Base-by-base conservation (phyloP, 2,329 filamentous ascomycete species). In the Verticillium longisporum region DNA sequence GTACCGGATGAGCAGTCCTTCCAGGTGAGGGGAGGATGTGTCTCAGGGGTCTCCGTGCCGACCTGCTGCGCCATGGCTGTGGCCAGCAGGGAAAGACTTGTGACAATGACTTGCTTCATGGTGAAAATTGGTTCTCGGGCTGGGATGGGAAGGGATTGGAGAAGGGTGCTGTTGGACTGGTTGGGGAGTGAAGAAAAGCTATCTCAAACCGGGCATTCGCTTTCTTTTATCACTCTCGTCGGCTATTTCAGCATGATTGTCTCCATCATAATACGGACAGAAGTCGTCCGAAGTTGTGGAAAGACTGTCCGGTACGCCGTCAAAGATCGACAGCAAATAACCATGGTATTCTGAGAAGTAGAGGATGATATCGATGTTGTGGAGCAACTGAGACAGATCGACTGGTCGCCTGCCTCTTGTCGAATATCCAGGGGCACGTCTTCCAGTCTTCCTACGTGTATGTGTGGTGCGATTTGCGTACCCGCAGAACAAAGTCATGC, bases 11-110 rank as follows among this genome's bases (percentile, higher is more conserved):
- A 74, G 68, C 80, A 83, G 63, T 73, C 71, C 65, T 78, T 69
- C 74, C 77, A 79, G 60, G 71, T 75, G 67, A 83, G 69, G 38
- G 73, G 65, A 41, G 80, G 80, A 63, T 82, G 80, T 32, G 67
- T 69, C 63, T 80, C 78, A 4, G 71, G 61, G 38, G 67, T 63
- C 62, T 72, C 62, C n/a, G 69, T 74, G 61, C 77, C 78, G 54
- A 75, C 73, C 65, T 77, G 71, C 66, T 82, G 80, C 58, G 75
- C 75, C 37, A 68, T 66, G 56, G 70, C 75, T 26, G 72, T 63
- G 37, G 73, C 72, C 61, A 77, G 59, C 54, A 68, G 62, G 45
- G 64, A 65, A n/a, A 65, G 63, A 53, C 62, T 55, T 32, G 63
- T 54, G 45, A 55, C 15, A 15, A 65, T 9, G 6, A 58, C 58